A percentile compares a stretch with the other conserved stretches of the same genome.
Conservation (phyloP, 345 rosid genomes). For the Angophora floribunda region DNA sequence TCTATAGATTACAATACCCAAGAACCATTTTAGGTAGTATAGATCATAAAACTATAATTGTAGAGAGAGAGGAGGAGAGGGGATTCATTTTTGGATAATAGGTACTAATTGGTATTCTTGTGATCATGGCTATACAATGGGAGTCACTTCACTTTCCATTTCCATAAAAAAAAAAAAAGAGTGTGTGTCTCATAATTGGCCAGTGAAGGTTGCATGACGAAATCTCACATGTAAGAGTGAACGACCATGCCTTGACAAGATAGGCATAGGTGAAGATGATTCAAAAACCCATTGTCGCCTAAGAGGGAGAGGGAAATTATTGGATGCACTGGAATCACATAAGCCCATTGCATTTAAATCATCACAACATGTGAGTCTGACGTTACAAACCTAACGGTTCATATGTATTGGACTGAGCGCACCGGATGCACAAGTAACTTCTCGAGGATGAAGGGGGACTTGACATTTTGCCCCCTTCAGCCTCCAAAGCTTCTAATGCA, state of each 20-base stretch:
- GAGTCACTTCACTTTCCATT: no score
- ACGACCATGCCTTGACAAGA: rapidly evolving
- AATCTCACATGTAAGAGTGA: background rate
- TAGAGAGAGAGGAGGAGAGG: no score
- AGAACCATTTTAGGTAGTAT: background rate
- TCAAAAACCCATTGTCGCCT: background rate
- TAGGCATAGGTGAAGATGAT: background rate
- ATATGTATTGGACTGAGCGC: rapidly evolving
- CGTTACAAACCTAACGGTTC: background rate
- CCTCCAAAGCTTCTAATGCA: background rate
- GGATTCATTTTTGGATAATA: no score
- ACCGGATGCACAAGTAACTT: background rate
- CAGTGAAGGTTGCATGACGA: background rate
- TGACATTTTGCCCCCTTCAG: background rate
- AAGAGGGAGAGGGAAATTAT: background rate
- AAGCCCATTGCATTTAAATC: background rate
- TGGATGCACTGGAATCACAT: background rate
- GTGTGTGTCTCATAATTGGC: background rate
- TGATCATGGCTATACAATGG: no score
- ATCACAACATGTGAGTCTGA: background rate
- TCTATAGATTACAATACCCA: background rate
- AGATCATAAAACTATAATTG: background rate
- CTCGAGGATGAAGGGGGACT: background rate
- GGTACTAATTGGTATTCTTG: no score
- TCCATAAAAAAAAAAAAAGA: no score